Percentiles rank a stretch among this genome's conserved stretches.
phyloP scores from a whole-genome alignment of 176 grass and related monocot genomes.

The Otatea glauca region DNA sequence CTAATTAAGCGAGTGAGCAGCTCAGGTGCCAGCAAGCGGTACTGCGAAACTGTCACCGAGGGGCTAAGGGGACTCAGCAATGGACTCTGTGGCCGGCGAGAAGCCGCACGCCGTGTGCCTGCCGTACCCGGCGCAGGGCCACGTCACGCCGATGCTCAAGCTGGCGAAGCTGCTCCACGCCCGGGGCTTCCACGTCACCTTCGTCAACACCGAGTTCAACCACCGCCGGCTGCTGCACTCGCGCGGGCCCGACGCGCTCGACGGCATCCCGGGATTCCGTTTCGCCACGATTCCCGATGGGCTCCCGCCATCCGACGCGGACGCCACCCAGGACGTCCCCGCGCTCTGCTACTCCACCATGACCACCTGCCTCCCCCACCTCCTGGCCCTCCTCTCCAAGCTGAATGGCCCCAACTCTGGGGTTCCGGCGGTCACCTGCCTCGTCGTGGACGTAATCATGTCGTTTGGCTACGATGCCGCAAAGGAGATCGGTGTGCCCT shows the following conservation, averaged over 20 bases:
- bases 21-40: too few species aligned
- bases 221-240: slow-evolving; percentile 46
- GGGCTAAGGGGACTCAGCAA: too few species aligned
- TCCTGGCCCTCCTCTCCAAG: background rate
- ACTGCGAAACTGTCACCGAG: too few species aligned
- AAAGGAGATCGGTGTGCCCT: too few species aligned
- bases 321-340: background rate
- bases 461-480: too few species aligned
- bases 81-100: too few species aligned
- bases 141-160: slow-evolving; percentile 81
- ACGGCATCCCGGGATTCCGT: background rate
- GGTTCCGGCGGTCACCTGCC: too few species aligned
- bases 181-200: slow-evolving; percentile 67
- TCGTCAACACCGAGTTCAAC: slow-evolving; percentile 65
- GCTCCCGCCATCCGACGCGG: background rate
- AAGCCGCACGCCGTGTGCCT: too few species aligned
- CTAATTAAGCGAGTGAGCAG: too few species aligned
- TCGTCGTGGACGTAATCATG: too few species aligned
- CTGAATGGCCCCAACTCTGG: background rate
- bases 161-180: slow-evolving; percentile 67
- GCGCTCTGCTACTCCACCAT: background rate
- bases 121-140: slow-evolving; percentile 59
- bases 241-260: background rate
- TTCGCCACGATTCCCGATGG: slow-evolving; percentile 24
- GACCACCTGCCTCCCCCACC: background rate